These are phyloP conservation scores for Fusarium nelsonii DNA, from an alignment of 2,329 filamentous ascomycete genomes.

Conservation along the genomic window DNA sequence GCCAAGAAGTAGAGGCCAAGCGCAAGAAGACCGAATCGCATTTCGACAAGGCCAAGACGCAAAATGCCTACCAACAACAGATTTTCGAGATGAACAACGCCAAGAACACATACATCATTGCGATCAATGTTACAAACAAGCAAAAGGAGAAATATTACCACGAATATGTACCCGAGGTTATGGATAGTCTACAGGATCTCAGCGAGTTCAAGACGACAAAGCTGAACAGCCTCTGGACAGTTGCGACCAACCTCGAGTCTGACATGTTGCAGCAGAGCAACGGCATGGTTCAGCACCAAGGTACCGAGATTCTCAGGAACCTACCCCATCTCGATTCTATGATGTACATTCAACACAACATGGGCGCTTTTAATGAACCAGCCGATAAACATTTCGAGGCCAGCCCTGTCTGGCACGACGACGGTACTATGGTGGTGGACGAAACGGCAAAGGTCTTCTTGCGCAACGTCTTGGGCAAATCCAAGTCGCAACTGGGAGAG, in stretches of 20 bases:
- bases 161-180: conserved; percentile 92
- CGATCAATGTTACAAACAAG: conserved; percentile 97
- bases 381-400: conserved; percentile 88
- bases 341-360: conserved; percentile 98
- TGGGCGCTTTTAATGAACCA: conserved; percentile 84
- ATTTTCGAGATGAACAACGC: conserved; percentile 95
- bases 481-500: conserved; percentile 85
- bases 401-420: conserved; percentile 97
- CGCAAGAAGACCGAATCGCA: conserved; percentile 95
- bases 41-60: conserved; percentile 94
- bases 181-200: conserved; percentile 94
- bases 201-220: conserved; percentile 88
- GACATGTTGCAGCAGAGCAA: conserved; percentile 80
- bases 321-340: conserved; percentile 90
- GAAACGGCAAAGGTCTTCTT: conserved; percentile 90
- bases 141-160: conserved; percentile 98
- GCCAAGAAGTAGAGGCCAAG: conserved; percentile 93
- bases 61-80: conserved; percentile 92
- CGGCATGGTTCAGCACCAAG: conserved; percentile 77
- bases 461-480: conserved; percentile 91
- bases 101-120: conserved; percentile 98
- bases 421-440: conserved; percentile 86
- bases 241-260: conserved; percentile 84
- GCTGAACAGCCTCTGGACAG: conserved; percentile 86
- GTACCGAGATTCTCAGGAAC: conserved; percentile 87